Conservation (phyloP, 257 asterid species). For the Solanum pimpinellifolium region DNA sequence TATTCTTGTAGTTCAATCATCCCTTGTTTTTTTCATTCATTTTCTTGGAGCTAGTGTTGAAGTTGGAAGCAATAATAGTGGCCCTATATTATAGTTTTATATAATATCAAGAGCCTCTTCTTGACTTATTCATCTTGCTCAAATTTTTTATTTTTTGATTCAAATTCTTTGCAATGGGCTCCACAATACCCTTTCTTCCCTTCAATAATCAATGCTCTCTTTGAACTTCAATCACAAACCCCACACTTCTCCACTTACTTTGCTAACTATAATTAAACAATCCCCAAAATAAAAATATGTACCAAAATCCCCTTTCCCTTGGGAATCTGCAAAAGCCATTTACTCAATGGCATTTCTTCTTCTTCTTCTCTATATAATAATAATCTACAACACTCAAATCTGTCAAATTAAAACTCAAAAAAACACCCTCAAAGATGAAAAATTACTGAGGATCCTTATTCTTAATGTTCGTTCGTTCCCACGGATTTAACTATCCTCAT, state of each 20-base stretch:
- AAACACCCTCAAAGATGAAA: slow-evolving; percentile 33
- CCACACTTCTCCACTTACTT: slow-evolving; percentile 28
- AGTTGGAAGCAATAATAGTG: slow-evolving; percentile 12
- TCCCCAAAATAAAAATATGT: slow-evolving; percentile 30
- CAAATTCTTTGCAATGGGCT: slow-evolving; percentile 14
- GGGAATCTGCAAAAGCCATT: slow-evolving; percentile 81
- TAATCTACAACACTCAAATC: slow-evolving; percentile 46
- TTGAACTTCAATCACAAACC: slow-evolving; percentile 37
- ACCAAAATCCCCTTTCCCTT: slow-evolving; percentile 55
- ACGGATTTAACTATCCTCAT: slow-evolving; percentile 32
- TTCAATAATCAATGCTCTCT: slow-evolving; percentile 29
- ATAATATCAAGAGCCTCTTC: slow-evolving; percentile 10
- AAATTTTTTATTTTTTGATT: slow-evolving; percentile 19
- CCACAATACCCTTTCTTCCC: slow-evolving; percentile 29
- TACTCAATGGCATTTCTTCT: slow-evolving; percentile 24
- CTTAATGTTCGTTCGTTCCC: neutral
- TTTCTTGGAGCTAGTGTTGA: neutral
- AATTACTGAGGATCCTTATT: slow-evolving; percentile 28
- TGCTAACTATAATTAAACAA: slow-evolving; percentile 8
- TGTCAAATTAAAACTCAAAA: slow-evolving; percentile 35
- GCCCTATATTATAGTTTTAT: neutral
- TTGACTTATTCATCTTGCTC: slow-evolving; percentile 9
- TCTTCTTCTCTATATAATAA: neutral
- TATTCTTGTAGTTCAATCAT: neutral
- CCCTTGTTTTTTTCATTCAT: neutral